Evolutionary conservation across 2,329 filamentous ascomycete species (phyloP).

Genomic region (Lasiodiplodia sp.): DNA sequence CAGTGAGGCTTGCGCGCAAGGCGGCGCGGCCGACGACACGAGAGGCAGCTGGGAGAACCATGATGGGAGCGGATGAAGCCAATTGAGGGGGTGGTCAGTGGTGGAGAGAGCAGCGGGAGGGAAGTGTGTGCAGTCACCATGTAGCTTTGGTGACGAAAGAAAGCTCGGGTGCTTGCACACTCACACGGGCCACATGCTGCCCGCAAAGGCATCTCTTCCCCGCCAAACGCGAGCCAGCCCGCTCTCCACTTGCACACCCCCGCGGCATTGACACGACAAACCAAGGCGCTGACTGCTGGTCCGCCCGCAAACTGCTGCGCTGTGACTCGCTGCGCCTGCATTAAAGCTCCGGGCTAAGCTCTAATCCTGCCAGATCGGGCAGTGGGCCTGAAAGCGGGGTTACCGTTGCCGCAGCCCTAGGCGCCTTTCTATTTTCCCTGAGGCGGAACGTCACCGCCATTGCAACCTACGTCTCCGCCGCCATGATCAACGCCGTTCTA

Average conservation of each 20-base stretch:
- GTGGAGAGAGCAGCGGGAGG: background rate
- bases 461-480: slow-evolving; percentile 26
- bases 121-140: background rate
- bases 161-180: slow-evolving; percentile 18
- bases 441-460: background rate
- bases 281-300: slow-evolving; percentile 1
- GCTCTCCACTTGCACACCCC: background rate
- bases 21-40: slow-evolving; percentile 17
- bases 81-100: slow-evolving; percentile 9
- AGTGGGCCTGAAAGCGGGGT: background rate
- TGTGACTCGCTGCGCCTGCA: slow-evolving; percentile 14
- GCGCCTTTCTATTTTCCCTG: background rate
- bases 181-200: slow-evolving; percentile 10
- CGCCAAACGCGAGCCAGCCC: background rate
- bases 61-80: background rate
- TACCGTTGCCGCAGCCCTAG: background rate
- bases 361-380: slow-evolving; percentile 1
- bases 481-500: slow-evolving; percentile 97
- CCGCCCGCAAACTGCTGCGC: slow-evolving; percentile 4
- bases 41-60: slow-evolving; percentile 11
- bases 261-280: slow-evolving; percentile 7
- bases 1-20: slow-evolving; percentile 18
- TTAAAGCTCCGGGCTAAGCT: slow-evolving; percentile 18
- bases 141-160: slow-evolving; percentile 20
- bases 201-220: background rate